Evolutionary conservation across 2,329 filamentous ascomycete genomes (phyloP), one percentile per base, ranked within the genome.

Genomic region (Xylaria sp.): DNA sequence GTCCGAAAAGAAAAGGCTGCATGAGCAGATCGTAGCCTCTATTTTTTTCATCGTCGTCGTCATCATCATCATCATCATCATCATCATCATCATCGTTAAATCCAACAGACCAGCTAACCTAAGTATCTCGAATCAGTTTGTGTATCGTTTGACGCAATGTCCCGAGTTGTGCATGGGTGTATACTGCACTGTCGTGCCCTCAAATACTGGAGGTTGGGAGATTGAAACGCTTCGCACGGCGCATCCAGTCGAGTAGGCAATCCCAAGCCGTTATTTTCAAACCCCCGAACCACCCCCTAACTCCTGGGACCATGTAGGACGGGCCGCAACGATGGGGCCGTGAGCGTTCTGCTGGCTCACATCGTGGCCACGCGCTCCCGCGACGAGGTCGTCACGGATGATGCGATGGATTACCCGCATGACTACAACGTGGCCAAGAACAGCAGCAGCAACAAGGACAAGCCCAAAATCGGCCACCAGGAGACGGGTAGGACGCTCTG

Each of bases 91-190:
- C 28, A 20, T 43, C 13, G 36, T 39, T 39, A 52, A 18, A 57
- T 18, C 18, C 30, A 12, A 62, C 45, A 46, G 41, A 48, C 10
- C 3, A 20, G 45, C 58, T 59, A 34, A 52, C 59, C 39, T 39
- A 61, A 53, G n/a, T 36, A 30, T 52, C 28, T 34, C n/a, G 34
- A 10, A 8, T 30, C 76, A 95, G 92, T 89, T 96, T 75, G 82
- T 86, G 65, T 97, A 97, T 80, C 91, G 93, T 69, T 86, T 97
- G 30, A 87, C 85, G 30, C 86, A 84, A 75, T 94, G 91, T 77
- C 90, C 91, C 45, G 91, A 94, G 76, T 86, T 97, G 63, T 91
- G 88, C 77, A 83, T 94, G 60, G 94, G 94, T 32, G 81, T 97
- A 63, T 97, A 95, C 82, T 92, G 91, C 71, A 91, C 89, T 15